Base-by-base conservation (phyloP, 2,329 filamentous ascomycete genomes). In the Aspergillus puulaauensis region DNA sequence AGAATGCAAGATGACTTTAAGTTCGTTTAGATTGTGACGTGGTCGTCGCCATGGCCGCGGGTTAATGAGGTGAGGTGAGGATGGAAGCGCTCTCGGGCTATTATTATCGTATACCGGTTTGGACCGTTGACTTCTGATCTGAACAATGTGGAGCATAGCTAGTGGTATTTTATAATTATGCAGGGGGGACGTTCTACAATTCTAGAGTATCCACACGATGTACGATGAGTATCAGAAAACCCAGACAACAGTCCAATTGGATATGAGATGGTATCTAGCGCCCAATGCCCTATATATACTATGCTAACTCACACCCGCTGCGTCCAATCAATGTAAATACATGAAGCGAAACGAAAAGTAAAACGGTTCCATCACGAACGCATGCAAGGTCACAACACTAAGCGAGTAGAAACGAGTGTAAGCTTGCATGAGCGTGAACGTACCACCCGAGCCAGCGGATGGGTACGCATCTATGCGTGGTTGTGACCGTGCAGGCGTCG, bases 391-490 rank as follows among this genome's bases (percentile, higher is more conserved):
- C 27, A 31, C 27, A 31, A 31, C 27, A 9, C 27, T 31, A 31
- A 33, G 23, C 33, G 49, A 35, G 48, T 50, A 52, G 54, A 57
- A 64, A 60, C 52, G 57, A 63, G 59, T 24, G 57, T 44, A 58
- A 57, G 33, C 39, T 47, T 27, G 23, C 49, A 19, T 39, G 21
- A 54, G 6, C 55, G 40, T 11, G 31, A 44, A 31, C 24, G 49
- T 40, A 23, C 33, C 41, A 53, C 41, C 54, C 51, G 54, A 47
- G 37, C 68, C 66, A 60, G 69, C 65, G 52, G 58, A 60, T 60
- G 39, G 21, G 35, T 19, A 6, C 23, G 7, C 48, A 35, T 63
- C 59, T 61, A 72, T 31, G 60, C 64, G 57, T 71, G 69, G 31
- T 61, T 23, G 39, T 52, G 49, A 23, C 59, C 59, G 41, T 66